Evolutionary conservation across 176 grass and related monocot species (phyloP), one percentile per base, ranked within the genome.

Genomic region (Tillandsia fasciculata): DNA sequence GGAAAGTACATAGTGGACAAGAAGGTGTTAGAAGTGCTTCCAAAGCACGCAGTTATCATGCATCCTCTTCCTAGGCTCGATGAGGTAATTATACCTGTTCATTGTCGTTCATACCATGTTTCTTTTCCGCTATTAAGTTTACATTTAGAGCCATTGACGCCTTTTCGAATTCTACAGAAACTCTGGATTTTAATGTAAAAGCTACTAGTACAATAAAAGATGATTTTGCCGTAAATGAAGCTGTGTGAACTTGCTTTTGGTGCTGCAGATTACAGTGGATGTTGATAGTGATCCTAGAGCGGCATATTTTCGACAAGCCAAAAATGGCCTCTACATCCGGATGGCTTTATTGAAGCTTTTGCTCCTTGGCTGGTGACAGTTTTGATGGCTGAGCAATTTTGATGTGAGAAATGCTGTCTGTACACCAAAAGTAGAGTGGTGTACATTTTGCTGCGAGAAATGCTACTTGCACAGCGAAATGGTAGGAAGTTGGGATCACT

Each of bases 331-430:
- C 59, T 97, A 90, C 73, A 90, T 97, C 57, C 83, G 93, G 66
- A 97, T 97, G 93, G 93, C 93, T 61, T 80, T 92, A 48, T 80
- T 97, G 61, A 97, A 92, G 81, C 89, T 92, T 72, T 83, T 92
- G 51, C 89, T 97, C 73, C 81, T 90, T 70, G 89, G 86, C 49
- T 86, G 70, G 56, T 97, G 83, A 91, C 10, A 50, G 49, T 12
- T 28, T 66, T 71, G 15, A 61, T 61, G 2, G n/a, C 8, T 1
- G 12, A 3, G 6, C 1, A 22, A 61, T 61, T 61, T 61, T 14
- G n/a, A 42, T 42, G 33, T 7, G 33, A 15, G 10, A 61, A 9
- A 59, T 59, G 56, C 56, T 22, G 0, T 23, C 22, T 61, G 17
- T 61, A 18, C 33, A 42, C 33, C 33, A 42, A 42, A 42, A 33